Base-by-base conservation (phyloP, 2,329 filamentous ascomycete genomes). In the Tolypocladium ophioglossoides region DNA sequence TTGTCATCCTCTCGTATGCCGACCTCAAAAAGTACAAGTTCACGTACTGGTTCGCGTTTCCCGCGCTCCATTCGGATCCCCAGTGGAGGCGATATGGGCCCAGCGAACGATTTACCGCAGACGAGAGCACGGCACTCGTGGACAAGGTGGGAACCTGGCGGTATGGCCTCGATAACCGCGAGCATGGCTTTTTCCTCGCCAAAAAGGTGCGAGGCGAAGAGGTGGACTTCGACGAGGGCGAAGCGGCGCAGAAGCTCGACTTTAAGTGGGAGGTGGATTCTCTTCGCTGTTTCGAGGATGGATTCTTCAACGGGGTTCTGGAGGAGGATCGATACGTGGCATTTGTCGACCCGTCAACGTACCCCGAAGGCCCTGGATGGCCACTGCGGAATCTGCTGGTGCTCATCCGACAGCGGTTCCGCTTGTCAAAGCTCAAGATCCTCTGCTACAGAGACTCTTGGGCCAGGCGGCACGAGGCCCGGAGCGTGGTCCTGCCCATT, bases 1-100 rank as follows among this genome's bases (percentile, higher is more conserved):
- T 96, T 69, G 80, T 89, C 30, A 84, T 95, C 55, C 83, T 97
- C 48, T 96, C 90, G 18, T 99, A 89, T 68, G 92, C 94, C 58
- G 92, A 99, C 66, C 79, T 99, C 37, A 99, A 99, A 70, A 96
- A 95, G 67, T 97, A 97, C 74, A 89, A 86, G 58, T 96, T 97
- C 68, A 90, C 87, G n/a, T 97, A 97, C 72, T 95, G 95, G 84
- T 97, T 97, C 70, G 92, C 87, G 6, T 99, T 95, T 65, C 94
- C 94, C 1, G 91, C 92, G 18, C 78, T 99, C 47, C 91, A 95
- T 67, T 95, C 92, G 4, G 86, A 92, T 53, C 89, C 90, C 2
- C 76, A 79, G 32, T 99, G 94, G 94, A 85, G 82, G 62, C 75
- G 85, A 52, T 70, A 77, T 2, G 78, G 75, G 2, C 74, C 74